A percentile compares a stretch with the other conserved stretches of the same genome.
These are phyloP conservation scores for Inga laurina DNA, from an alignment of 306 rosid genomes.

Conservation along the genomic window DNA sequence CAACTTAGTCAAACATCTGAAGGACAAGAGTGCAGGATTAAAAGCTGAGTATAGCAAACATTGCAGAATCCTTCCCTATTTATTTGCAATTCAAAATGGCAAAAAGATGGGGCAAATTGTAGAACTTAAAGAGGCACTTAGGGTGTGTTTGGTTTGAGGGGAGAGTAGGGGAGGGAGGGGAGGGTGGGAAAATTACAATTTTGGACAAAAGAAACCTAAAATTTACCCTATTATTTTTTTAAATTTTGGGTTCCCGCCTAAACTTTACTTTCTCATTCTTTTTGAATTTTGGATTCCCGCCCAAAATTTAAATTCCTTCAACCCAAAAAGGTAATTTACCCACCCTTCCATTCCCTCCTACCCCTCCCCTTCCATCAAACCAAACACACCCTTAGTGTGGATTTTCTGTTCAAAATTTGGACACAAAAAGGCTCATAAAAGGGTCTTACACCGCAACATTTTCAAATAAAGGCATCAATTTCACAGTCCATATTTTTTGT, in stretches of 20 bases:
- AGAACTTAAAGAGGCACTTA: neutral
- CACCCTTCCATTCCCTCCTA: too few species aligned
- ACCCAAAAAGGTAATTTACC: too few species aligned
- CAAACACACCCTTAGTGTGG: neutral
- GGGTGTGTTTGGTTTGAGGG: neutral
- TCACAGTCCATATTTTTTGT: neutral
- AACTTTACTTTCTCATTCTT: too few species aligned
- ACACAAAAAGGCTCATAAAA: neutral
- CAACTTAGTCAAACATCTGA: neutral
- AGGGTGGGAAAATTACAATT: too few species aligned
- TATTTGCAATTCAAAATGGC: neutral
- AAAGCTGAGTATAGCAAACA: neutral
- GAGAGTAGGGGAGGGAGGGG: too few species aligned
- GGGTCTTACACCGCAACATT: neutral
- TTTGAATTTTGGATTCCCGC: too few species aligned
- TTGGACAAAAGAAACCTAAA: too few species aligned
- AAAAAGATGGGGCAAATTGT: neutral
- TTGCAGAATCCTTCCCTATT: neutral
- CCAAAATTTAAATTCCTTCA: too few species aligned
- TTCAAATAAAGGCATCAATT: conserved; percentile 5
- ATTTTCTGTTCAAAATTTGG: neutral
- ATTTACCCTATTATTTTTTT: too few species aligned
- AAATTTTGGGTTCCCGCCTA: too few species aligned
- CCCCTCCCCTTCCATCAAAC: too few species aligned
- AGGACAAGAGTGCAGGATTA: neutral